These are phyloP conservation scores for Solanum raphanifolium DNA, from an alignment of 257 asterid genomes.

Conservation along the genomic window DNA sequence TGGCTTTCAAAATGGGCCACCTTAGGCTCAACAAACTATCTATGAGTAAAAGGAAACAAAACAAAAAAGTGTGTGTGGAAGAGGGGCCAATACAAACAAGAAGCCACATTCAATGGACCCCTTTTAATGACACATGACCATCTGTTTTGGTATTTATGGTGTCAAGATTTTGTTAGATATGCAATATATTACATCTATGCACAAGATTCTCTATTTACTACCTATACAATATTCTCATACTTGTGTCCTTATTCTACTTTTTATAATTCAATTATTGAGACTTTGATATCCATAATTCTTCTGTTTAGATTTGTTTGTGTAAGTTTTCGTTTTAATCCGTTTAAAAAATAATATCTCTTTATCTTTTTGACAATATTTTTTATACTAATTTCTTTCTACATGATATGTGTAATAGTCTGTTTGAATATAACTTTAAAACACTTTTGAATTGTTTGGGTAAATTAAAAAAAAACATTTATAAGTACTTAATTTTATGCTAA, in stretches of 20 bases:
- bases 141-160: conserved; percentile 18
- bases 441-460: too few species aligned
- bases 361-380: too few species aligned
- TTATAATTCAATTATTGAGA: not conserved
- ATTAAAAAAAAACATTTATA: too few species aligned
- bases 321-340: fast-evolving
- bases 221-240: not conserved
- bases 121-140: conserved; percentile 45
- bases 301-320: too few species aligned
- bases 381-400: too few species aligned
- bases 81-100: conserved; percentile 1
- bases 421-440: too few species aligned
- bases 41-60: not conserved
- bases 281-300: fast-evolving
- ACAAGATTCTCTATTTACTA: conserved; percentile 15
- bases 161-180: conserved; percentile 31
- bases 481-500: too few species aligned
- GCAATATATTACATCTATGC: conserved; percentile 18
- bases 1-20: conserved; percentile 52
- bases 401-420: not conserved
- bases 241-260: not conserved
- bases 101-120: conserved; percentile 25
- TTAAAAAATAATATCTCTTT: too few species aligned
- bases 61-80: not conserved
- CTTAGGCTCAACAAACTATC: conserved; percentile 32